Conservation (phyloP, 768 basidiomycete genomes). For the Cyathus striatus region DNA sequence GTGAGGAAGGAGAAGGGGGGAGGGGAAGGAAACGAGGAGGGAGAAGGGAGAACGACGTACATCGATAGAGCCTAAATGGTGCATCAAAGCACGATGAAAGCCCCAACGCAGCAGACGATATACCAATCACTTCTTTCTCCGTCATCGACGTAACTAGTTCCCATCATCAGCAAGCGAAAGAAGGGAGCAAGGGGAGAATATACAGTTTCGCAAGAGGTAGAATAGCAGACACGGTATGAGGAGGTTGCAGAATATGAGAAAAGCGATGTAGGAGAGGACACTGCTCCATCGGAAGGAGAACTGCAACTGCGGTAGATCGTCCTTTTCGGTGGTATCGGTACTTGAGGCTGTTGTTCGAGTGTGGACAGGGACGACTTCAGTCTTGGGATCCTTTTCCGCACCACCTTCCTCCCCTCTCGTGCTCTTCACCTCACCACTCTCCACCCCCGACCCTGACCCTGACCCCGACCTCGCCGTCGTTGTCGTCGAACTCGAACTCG, state of each 20-base stretch:
- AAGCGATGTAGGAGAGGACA: constrained; percentile 16
- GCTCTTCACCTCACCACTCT: too few relatives aligned
- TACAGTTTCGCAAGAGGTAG: constrained; percentile 18
- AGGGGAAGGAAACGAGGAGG: neutral
- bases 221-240: constrained; percentile 20
- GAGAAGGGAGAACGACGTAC: constrained; percentile 8
- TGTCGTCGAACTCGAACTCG: too few relatives aligned
- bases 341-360: too few relatives aligned
- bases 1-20: neutral
- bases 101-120: constrained; percentile 21
- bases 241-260: constrained; percentile 21
- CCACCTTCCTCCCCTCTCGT: too few relatives aligned
- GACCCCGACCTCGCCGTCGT: too few relatives aligned
- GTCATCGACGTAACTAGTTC: constrained; percentile 15
- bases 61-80: constrained; percentile 20
- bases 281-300: constrained; percentile 13
- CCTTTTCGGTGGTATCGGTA: too few relatives aligned
- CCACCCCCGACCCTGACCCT: too few relatives aligned
- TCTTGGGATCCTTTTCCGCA: too few relatives aligned
- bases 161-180: neutral
- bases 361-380: too few relatives aligned
- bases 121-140: constrained; percentile 19
- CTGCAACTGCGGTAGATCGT: constrained; percentile 6
- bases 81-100: constrained; percentile 25
- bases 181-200: constrained; percentile 1